A percentile compares a stretch with the other conserved stretches of the same genome.
Conservation (phyloP, 768 basidiomycete species). For the Trametes villosa region DNA sequence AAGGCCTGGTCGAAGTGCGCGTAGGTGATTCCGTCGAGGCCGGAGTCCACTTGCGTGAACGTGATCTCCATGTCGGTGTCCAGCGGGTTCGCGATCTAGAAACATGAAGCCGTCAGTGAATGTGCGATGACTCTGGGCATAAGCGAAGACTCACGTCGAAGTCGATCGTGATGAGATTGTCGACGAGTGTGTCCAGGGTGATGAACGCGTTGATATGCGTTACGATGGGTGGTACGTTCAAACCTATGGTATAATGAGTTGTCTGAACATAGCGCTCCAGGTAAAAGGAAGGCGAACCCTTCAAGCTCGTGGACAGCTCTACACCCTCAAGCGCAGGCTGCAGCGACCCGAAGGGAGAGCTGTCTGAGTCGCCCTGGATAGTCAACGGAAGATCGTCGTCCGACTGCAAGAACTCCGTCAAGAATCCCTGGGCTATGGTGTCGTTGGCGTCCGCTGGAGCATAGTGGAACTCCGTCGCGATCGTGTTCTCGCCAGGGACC, state of each 20-base stretch:
- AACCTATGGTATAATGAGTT: conserved; percentile 29
- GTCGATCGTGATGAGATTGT: conserved; percentile 18
- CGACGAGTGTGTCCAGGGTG: conserved; percentile 49
- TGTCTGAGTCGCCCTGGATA: conserved; percentile 61
- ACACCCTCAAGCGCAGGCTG: conserved; percentile 58
- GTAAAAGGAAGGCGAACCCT: conserved; percentile 38
- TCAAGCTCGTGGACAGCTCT: conserved; percentile 51
- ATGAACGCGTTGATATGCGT: conserved; percentile 59
- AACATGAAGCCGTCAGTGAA: conserved; percentile 36
- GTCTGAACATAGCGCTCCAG: neutral
- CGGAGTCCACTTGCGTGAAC: conserved; percentile 59
- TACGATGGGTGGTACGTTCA: conserved; percentile 61
- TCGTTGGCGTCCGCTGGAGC: conserved; percentile 66
- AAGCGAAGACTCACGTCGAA: conserved; percentile 12
- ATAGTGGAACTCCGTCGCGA: conserved; percentile 69
- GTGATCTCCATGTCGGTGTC: conserved; percentile 60
- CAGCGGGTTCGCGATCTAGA: conserved; percentile 49
- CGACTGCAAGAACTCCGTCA: conserved; percentile 62
- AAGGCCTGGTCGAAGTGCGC: conserved; percentile 64
- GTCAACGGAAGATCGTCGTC: conserved; percentile 50
- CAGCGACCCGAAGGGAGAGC: conserved; percentile 67
- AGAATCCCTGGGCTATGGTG: conserved; percentile 65
- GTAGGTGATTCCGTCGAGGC: conserved; percentile 55
- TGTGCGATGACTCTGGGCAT: neutral
- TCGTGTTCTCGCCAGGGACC: conserved; percentile 57